Evolutionary conservation across 148 eudicot genomes (phyloP).

Genomic region (Nepenthes gracilis): DNA sequence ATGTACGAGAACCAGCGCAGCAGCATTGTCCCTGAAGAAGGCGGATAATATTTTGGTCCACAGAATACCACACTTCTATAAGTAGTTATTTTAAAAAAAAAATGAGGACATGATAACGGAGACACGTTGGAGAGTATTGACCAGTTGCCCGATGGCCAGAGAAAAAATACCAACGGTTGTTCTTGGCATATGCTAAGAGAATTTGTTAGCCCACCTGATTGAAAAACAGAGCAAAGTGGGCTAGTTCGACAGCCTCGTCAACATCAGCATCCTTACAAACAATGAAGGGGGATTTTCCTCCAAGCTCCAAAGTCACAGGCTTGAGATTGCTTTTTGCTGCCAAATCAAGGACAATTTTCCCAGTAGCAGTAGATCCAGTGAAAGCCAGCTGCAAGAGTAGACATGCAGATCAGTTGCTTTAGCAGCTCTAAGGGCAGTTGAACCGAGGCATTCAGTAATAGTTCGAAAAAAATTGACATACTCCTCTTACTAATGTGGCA

Average conservation of each 20-base stretch:
- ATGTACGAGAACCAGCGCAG: conserved; percentile 58
- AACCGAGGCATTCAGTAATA: too few species aligned
- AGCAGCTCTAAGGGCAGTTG: too few species aligned
- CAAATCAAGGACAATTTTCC: conserved; percentile 36
- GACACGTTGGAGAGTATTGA: too few species aligned
- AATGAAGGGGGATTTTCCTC: conserved; percentile 79
- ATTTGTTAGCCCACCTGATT: conserved; percentile 37
- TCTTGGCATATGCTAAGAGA: neutral
- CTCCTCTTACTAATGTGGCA: too few species aligned
- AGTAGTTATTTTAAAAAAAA: too few species aligned
- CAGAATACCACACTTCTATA: neutral
- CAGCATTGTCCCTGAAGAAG: conserved; percentile 54
- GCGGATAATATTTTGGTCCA: neutral
- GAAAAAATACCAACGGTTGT: too few species aligned
- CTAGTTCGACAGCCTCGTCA: conserved; percentile 68
- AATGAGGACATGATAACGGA: too few species aligned
- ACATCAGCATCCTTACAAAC: conserved; percentile 74
- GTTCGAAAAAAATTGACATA: too few species aligned
- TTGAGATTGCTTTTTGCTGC: conserved; percentile 69
- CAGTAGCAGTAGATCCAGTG: conserved; percentile 62
- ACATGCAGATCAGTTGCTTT: too few species aligned
- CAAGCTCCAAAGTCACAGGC: conserved; percentile 67
- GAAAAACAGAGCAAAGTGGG: conserved; percentile 63
- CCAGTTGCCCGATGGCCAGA: too few species aligned
- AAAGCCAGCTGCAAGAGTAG: conserved; percentile 50